phyloP scores from a whole-genome alignment of 495 filamentous ascomycete species.

The Penicillium turbatum region DNA sequence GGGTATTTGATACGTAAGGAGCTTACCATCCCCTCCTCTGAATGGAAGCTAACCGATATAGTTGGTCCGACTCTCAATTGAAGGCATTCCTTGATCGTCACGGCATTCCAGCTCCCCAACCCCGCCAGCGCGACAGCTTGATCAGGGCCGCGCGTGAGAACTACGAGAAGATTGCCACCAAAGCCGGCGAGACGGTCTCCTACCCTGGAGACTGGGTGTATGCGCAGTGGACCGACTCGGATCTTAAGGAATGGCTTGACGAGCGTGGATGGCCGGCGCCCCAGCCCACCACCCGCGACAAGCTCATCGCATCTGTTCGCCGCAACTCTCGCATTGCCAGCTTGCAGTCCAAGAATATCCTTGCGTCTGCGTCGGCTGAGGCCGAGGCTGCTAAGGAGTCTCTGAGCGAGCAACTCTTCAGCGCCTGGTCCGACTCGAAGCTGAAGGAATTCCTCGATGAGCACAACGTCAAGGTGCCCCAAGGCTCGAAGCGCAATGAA shows the following conservation, averaged over 20 bases:
- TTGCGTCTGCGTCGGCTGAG: conserved; percentile 58
- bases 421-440: conserved; percentile 80
- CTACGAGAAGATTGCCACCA: conserved; percentile 78
- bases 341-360: conserved; percentile 55
- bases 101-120: conserved; percentile 73
- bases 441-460: conserved; percentile 77
- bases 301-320: conserved; percentile 81
- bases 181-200: conserved; percentile 69
- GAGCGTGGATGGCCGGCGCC: conserved; percentile 83
- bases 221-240: conserved; percentile 75
- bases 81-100: conserved; percentile 91
- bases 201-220: conserved; percentile 99
- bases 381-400: conserved; percentile 65
- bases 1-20: conserved; percentile 89
- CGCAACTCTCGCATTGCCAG: conserved; percentile 82
- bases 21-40: neutral
- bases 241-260: conserved; percentile 80
- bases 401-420: conserved; percentile 76
- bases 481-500: conserved; percentile 87
- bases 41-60: conserved; percentile 32
- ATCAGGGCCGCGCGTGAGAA: conserved; percentile 73
- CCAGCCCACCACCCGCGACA: conserved; percentile 80
- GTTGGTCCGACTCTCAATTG: conserved; percentile 79
- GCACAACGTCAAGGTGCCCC: conserved; percentile 75
- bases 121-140: conserved; percentile 77